Percentiles rank a stretch among this genome's conserved stretches.
Evolutionary conservation across 2,329 filamentous ascomycete species (phyloP).

Genomic region (Epicoccum nigrum): DNA sequence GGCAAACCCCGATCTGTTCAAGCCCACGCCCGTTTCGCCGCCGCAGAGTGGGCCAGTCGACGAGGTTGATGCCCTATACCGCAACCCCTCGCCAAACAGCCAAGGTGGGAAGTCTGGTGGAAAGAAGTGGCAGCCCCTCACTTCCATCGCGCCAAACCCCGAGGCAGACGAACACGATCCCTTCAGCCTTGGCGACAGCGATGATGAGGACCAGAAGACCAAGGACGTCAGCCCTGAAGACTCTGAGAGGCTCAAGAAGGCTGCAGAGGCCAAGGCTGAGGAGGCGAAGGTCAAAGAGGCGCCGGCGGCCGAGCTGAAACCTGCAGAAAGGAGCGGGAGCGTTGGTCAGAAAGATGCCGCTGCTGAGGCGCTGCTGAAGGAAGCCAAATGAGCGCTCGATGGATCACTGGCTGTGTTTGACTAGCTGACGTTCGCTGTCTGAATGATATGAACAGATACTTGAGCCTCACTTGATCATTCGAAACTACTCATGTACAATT

Average conservation of each 20-base stretch:
- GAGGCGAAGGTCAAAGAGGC: constrained; percentile 42
- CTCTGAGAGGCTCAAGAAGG: constrained; percentile 57
- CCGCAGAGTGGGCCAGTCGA: constrained; percentile 70
- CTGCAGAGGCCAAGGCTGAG: constrained; percentile 55
- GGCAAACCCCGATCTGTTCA: constrained; percentile 82
- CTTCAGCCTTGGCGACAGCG: constrained; percentile 93
- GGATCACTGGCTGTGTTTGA: neutral
- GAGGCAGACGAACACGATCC: constrained; percentile 86
- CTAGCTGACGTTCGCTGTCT: neutral
- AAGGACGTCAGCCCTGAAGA: constrained; percentile 64
- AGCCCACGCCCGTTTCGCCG: constrained; percentile 62
- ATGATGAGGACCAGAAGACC: constrained; percentile 80
- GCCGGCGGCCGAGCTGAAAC: constrained; percentile 38
- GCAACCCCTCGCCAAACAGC: constrained; percentile 50
- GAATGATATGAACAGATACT: constrained; percentile 1
- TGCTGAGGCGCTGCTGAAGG: constrained; percentile 54
- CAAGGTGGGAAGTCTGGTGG: constrained; percentile 59
- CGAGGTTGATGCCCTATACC: constrained; percentile 78
- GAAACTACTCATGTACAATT: constrained; percentile 25
- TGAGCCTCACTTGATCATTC: neutral
- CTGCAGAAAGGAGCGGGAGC: constrained; percentile 50
- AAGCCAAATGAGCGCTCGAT: constrained; percentile 33
- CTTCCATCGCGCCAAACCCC: constrained; percentile 81
- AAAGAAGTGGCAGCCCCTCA: constrained; percentile 98
- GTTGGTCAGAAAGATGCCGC: constrained; percentile 53